Evolutionary conservation across 768 basidiomycete genomes (phyloP).

Genomic region (Infundibulicybe gibba): DNA sequence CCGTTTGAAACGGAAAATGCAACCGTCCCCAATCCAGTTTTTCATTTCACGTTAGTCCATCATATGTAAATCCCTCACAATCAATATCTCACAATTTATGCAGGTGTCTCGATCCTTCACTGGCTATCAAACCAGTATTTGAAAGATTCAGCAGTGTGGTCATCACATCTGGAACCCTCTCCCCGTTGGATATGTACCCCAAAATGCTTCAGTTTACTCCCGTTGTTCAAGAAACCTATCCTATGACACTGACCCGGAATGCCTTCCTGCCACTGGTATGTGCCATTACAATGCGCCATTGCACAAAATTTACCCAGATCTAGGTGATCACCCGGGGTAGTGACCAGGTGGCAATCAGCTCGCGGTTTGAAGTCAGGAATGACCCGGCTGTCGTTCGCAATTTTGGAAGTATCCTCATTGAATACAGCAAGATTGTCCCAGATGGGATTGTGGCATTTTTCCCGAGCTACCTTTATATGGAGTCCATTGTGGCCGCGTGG

Average conservation of each 20-base stretch:
- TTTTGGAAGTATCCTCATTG: conserved; percentile 96
- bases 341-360: conserved; percentile 98
- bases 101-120: conserved; percentile 95
- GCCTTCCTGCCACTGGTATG: conserved; percentile 92
- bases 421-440: conserved; percentile 97
- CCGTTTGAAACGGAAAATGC: conserved; percentile 99
- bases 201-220: conserved; percentile 99
- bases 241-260: conserved; percentile 96
- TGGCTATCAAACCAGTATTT: conserved; percentile 97
- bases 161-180: conserved; percentile 98
- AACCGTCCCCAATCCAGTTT: conserved; percentile 97
- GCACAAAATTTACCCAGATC: background rate
- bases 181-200: conserved; percentile 99
- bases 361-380: conserved; percentile 97
- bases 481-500: conserved; percentile 99
- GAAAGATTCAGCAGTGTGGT: conserved; percentile 98
- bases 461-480: conserved; percentile 99
- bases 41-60: conserved; percentile 84
- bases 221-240: conserved; percentile 94
- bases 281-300: conserved; percentile 1
- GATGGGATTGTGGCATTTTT: conserved; percentile 99
- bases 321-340: conserved; percentile 97
- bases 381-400: conserved; percentile 99
- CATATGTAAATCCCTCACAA: background rate
- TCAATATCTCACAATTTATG: conserved; percentile 9